These are phyloP conservation scores for Mortierella hygrophila DNA, from an alignment of 192 early-diverging fungal species.

Conservation along the genomic window DNA sequence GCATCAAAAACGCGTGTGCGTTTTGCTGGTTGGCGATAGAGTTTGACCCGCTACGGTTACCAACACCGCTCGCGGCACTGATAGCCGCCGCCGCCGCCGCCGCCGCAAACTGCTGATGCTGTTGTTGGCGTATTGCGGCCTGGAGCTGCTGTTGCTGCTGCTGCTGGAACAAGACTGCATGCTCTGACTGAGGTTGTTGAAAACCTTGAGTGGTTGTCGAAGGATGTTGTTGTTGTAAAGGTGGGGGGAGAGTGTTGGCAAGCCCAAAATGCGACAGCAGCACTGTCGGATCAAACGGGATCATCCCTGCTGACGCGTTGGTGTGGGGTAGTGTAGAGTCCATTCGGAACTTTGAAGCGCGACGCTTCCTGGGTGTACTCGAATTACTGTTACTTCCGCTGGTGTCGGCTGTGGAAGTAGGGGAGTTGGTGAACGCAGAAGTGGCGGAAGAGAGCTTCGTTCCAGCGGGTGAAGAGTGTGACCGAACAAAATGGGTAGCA, in stretches of 20 bases:
- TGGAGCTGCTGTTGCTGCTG: slow-evolving; percentile 15
- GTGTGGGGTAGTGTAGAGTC: not conserved
- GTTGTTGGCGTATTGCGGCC: not conserved
- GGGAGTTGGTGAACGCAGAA: not conserved
- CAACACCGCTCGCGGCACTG: not conserved
- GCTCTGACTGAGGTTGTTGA: not conserved
- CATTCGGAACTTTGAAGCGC: slow-evolving; percentile 10
- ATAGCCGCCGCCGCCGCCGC: not conserved
- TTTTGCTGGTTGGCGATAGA: not conserved
- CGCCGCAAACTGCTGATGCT: not conserved
- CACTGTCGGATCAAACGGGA: not conserved
- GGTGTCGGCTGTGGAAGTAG: not conserved
- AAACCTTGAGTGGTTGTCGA: not conserved
- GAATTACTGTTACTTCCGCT: not conserved
- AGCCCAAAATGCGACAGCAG: not conserved
- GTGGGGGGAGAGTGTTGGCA: slow-evolving; percentile 13
- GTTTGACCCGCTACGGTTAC: not conserved
- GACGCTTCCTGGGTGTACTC: slow-evolving; percentile 14
- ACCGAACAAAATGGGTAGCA: not conserved
- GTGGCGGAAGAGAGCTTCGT: not conserved
- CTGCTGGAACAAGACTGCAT: not conserved
- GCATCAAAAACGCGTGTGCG: not conserved
- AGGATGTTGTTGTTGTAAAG: slow-evolving; percentile 21
- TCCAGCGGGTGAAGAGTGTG: not conserved
- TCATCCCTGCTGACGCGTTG: not conserved